Evolutionary conservation across 75 land plant species (phyloP).

Genomic region (Chamaecyparis obtusa): DNA sequence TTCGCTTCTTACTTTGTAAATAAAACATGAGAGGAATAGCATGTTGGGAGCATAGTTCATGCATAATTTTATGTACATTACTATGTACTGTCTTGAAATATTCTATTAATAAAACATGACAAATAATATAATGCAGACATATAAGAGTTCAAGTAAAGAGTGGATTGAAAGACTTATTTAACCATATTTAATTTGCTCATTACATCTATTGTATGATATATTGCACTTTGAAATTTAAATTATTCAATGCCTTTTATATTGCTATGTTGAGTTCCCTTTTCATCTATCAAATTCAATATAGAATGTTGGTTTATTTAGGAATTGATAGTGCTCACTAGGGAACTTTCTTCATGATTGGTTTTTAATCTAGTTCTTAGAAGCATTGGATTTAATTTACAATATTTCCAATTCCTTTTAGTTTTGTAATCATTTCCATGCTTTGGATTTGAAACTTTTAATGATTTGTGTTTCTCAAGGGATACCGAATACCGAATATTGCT

Average conservation of each 20-base stretch:
- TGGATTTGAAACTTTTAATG: neutral
- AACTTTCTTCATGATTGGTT: neutral
- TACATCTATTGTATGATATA: neutral
- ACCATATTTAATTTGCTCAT: neutral
- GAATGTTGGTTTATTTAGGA: neutral
- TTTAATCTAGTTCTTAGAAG: neutral
- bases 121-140: no score
- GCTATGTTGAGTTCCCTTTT: neutral
- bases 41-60: no score
- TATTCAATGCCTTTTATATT: neutral
- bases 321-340: neutral
- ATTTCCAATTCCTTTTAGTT: neutral
- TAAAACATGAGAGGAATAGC: no score
- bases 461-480: no score
- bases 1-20: no score
- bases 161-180: neutral
- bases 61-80: no score
- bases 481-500: no score
- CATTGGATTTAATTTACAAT: neutral
- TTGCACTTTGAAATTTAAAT: neutral
- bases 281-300: neutral
- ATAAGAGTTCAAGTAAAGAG: neutral
- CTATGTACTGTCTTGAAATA: no score
- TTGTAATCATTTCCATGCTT: neutral
- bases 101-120: no score